These are phyloP conservation scores for Solanum hybrid DNA, from an alignment of 305 asterid genomes.

Conservation along the genomic window DNA sequence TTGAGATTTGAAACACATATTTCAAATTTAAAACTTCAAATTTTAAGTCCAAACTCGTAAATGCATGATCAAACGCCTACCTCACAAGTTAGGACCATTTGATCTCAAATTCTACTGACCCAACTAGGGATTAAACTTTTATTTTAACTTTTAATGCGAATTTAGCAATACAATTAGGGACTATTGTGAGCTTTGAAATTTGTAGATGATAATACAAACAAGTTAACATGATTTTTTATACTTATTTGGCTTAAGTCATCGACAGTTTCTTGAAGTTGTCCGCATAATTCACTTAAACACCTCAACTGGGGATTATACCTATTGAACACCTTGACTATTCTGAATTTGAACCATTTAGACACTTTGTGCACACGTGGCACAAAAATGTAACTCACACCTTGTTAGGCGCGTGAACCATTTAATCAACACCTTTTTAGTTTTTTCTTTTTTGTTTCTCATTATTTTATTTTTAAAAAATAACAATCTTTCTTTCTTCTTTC, in stretches of 20 bases:
- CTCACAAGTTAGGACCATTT: background rate
- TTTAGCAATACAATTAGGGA: background rate
- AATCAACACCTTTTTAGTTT: no score
- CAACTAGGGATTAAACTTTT: background rate
- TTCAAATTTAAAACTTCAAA: background rate
- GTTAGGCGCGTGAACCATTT: no score
- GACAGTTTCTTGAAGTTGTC: accelerated
- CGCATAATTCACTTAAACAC: no score
- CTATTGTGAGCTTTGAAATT: background rate
- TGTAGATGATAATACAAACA: background rate
- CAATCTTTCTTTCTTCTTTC: no score
- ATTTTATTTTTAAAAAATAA: no score
- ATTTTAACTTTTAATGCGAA: background rate
- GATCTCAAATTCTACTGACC: background rate
- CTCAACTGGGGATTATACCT: no score
- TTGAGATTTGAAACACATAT: background rate
- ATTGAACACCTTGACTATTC: no score
- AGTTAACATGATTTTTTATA: background rate
- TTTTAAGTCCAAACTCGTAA: background rate
- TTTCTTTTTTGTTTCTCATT: no score
- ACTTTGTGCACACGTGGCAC: no score
- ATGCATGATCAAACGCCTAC: background rate
- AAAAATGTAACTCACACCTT: no score
- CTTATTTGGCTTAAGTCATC: no score
- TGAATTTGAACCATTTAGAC: no score